Evolutionary conservation across 306 rosid species (phyloP), one percentile per base, ranked within the genome.

Genomic region (Inga leiocalycina): DNA sequence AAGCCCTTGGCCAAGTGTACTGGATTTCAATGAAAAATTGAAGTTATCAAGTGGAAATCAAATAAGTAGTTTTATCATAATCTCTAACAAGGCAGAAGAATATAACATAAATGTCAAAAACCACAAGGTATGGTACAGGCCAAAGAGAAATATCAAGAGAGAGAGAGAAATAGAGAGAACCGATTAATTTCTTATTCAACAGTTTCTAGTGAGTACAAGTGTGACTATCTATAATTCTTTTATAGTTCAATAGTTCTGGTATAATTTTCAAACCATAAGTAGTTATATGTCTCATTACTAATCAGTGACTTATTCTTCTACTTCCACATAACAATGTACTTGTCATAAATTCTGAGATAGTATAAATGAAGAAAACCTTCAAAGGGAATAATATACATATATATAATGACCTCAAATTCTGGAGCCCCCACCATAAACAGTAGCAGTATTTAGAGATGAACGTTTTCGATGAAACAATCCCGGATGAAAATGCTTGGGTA

Each of bases 1-100:
- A 83, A 96, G 99, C 57, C 99, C 99, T 88, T 96, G 99, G 69
- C 99, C 98, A 84, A 96, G 99, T 69, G 99, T 96, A 88, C 99
- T 96, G 91, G 72, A 85, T 71, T 65, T 77, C 84, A 84, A 75
- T 61, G 70, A 73, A 83, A 78, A 64, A 57, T 68, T 20, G 27
- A 19, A 57, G 64, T 57, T 57, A 56, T 6, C 8, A 57, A 57
- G 64, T 3, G 64, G n/a, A 57, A 57, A n/a, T 57, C 64, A n/a
- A 39, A 57, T 57, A 27, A 57, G n/a, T 57, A 52, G 59, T 52
- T 52, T 2, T 6, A 52, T 52, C 59, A 52, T 52, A 17, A 52
- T 52, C 22, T 52, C 2, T 51, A 51, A 15, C 7, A 51, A 15
- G 16, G 14, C 32, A 22, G 34, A 61, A 61, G 35, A 24, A 61